Evolutionary conservation across 169 alveolate species (phyloP).

Genomic region (Eimeria zaria): DNA sequence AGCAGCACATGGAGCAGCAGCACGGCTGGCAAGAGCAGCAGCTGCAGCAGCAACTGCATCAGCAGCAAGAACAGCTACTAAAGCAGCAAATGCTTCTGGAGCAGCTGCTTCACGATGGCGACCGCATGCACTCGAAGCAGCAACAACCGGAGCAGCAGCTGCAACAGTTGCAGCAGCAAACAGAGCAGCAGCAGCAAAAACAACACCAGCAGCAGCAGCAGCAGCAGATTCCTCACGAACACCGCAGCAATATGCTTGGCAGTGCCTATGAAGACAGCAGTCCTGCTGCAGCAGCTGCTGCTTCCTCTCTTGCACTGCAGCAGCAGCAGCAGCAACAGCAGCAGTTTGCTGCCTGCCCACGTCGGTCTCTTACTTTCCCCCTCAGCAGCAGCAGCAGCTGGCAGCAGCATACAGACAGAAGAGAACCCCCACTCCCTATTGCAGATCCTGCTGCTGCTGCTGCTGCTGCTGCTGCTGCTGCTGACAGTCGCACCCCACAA

Average conservation of each 20-base stretch:
- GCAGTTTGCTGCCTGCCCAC: not conserved
- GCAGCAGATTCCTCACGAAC: not conserved
- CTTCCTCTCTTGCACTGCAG: not conserved
- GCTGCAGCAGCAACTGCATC: not conserved
- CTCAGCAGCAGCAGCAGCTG: not conserved
- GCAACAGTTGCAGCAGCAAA: slow-evolving; percentile 22
- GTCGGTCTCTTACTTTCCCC: not conserved
- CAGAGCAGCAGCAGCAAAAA: not conserved
- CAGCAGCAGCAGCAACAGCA: not conserved
- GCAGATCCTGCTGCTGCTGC: slow-evolving; percentile 10
- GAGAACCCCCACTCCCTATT: too few relatives aligned
- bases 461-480: not conserved
- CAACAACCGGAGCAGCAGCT: not conserved
- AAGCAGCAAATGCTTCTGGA: not conserved
- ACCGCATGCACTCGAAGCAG: not conserved
- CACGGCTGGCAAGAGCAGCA: not conserved
- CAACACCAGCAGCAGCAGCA: not conserved
- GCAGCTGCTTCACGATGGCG: not conserved
- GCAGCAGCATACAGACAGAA: too few relatives aligned
- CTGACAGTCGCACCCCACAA: not conserved
- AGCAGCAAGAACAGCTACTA: not conserved
- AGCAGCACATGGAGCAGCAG: slow-evolving; percentile 8
- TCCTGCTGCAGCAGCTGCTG: slow-evolving; percentile 25
- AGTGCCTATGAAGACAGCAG: not conserved
- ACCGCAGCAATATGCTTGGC: not conserved